Base-by-base conservation (phyloP, 192 early-diverging fungal species). In the Entomortierella chlamydospora region DNA sequence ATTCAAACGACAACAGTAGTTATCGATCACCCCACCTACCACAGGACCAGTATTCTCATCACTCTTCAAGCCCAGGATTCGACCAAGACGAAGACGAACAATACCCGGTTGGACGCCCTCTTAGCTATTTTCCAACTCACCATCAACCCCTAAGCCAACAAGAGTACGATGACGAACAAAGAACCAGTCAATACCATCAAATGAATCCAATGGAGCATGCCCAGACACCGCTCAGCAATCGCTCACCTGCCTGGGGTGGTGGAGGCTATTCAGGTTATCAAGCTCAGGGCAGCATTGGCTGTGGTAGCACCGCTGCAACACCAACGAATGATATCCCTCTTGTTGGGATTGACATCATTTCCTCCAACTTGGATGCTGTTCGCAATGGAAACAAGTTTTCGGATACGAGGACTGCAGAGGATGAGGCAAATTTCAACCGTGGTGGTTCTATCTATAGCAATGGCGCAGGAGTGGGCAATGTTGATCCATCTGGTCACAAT, bases 91-190 rank as follows among this genome's bases (percentile, higher is more conserved):
- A 58, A 17, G 51, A 79, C 0, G 76, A 70, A 10, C 61, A 64
- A 33, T 79, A 70, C 34, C 76, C 76, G 11, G 68, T 79, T 11
- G 76, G 76, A 1, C 54, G 76, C 10, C 76, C 76, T 54, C 52
- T 79, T 49, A 79, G 76, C 28, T 79, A 79, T 37, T 79, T 79
- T n/a, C 76, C 67, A 13, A 79, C 76, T 29, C 76, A 79, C n/a
- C 76, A 79, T 30, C 57, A 79, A 22, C 76, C 76, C 1, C 67
- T 79, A 42, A 60, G 54, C 47, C 73, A 70, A 30, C 76, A 79
- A 45, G 76, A 79, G 31, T 70, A 70, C 51, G 68, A 79, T 45
- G 76, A 79, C 23, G 61, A 78, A 25, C 60, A 63, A 29, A 59
- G 73, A 18, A 64, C 55, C 7, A 58, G 61, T 25, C 68, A 70